Evolutionary conservation across 2,329 filamentous ascomycete genomes (phyloP), one percentile per base, ranked within the genome.

Genomic region (Thielaviopsis populi): DNA sequence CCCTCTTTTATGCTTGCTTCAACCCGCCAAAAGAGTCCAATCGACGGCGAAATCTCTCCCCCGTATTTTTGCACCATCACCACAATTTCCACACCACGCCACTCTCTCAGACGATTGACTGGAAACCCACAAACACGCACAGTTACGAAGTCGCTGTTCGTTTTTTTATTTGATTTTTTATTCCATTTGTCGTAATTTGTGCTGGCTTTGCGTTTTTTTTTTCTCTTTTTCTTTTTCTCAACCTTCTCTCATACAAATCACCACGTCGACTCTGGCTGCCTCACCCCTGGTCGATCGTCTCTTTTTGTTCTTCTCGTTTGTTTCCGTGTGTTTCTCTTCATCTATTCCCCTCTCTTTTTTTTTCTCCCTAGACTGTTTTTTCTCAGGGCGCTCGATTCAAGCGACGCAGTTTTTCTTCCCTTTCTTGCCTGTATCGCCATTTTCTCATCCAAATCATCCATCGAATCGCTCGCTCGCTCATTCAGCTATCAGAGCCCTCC

Each of bases 1-100:
- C 53, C 53, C 30, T 56, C 30, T 33, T 56, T 56, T 56, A 56
- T 56, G 24, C 33, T 37, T 56, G 24, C 33, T 37, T 37, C 33
- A 37, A 10, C 33, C 15, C 54, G 50, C 50, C n/a, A 30, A n/a
- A n/a, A n/a, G 50, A 54, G n/a, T 46, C 59, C 5, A 46, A 61
- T 46, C 19, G 59, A 61, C n/a, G 40, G 24, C 59, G n/a, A 48
- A 56, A 37, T 37, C 53, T 56, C 53, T 22, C n/a, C 63, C 63
- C 37, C n/a, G 54, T 19, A 37, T 30, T 56, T 56, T 56, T 56
- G 24, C 30, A n/a, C 53, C 27, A 56, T 56, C 53, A 56, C 53
- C 27, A 56, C 30, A 56, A 56, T 56, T 37, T 33, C 17, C 27
- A 33, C 53, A 3, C 27, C 4, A 46, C 42, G 17, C 15, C 42